Evolutionary conservation across 768 basidiomycete species (phyloP), one percentile per base, ranked within the genome.

Genomic region (Coprinopsis strossmayeri): DNA sequence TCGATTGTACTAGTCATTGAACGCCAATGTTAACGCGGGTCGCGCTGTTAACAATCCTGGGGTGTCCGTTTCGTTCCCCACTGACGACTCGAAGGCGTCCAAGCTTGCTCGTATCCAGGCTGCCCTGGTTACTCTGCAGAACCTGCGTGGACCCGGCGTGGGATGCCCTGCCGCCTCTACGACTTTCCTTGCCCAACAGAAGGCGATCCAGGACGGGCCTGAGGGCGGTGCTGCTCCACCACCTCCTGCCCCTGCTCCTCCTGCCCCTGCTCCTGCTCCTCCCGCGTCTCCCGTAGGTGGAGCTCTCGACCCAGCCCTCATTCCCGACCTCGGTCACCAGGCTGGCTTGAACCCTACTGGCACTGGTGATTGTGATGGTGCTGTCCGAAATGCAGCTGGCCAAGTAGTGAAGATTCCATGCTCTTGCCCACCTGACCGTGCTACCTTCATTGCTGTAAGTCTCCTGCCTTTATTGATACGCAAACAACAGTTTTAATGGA

Each of bases 301-400:
- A 30, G 74, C 71, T 50, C 76, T 84, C 13, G 62, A 79, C 58
- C 64, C 73, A n/a, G 57, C 66, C 2, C 69, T 84, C 1, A 74
- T 83, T 9, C 84, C 84, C 0, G 60, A 74, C 3, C 77, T 87
- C 34, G 84, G 82, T 21, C 70, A 71, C 55, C 50, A 61, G 13
- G 59, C 80, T 23, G 80, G 79, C 34, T 54, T 77, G 18, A 84
- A 85, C 59, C 84, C 84, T 13, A 79, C 79, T 23, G 70, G 84
- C 13, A 81, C 79, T 4, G 84, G 82, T n/a, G 76, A 86, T 57
- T 87, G 85, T 51, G 82, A 84, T 55, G 85, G 84, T 10, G 64
- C n/a, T n/a, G n/a, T 71, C 37, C 73, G 69, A 20, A 79, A 77
- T 15, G 67, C 72, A 3, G 65, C 65, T 46, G 82, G 81, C 4